Percentiles rank a stretch among this genome's conserved stretches.
These are phyloP conservation scores for Grammothele lineata DNA, from an alignment of 768 basidiomycete species.

Conservation along the genomic window DNA sequence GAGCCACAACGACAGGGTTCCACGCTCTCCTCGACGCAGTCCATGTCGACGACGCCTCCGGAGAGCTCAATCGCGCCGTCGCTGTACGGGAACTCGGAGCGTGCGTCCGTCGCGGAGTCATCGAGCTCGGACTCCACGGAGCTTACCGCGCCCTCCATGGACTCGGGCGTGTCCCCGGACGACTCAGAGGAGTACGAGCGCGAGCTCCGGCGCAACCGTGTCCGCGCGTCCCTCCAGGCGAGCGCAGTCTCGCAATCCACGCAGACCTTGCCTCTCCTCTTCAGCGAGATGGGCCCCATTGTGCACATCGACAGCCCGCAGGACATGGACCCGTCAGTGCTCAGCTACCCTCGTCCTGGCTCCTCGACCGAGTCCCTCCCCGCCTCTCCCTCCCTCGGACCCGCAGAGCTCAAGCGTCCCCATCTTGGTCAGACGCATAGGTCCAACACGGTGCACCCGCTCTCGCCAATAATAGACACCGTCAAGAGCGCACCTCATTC, in stretches of 20 bases:
- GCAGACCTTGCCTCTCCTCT: constrained; percentile 32
- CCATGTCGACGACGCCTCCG: constrained; percentile 6
- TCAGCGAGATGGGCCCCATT: constrained; percentile 16
- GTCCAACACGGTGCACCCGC: constrained; percentile 14
- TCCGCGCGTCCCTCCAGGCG: constrained; percentile 17
- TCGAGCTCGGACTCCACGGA: constrained; percentile 14
- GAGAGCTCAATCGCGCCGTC: constrained; percentile 13
- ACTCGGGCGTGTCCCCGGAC: constrained; percentile 6
- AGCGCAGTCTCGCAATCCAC: constrained; percentile 23
- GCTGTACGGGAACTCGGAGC: constrained; percentile 7
- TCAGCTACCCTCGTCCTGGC: constrained; percentile 70
- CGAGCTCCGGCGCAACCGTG: constrained; percentile 11
- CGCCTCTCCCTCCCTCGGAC: constrained; percentile 22
- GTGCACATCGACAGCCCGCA: constrained; percentile 32
- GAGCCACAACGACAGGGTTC: constrained; percentile 3
- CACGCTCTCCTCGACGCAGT: constrained; percentile 6
- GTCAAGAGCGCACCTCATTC: not conserved
- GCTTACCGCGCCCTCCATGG: constrained; percentile 17
- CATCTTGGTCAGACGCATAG: constrained; percentile 7
- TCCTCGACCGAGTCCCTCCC: constrained; percentile 72
- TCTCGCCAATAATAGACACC: constrained; percentile 7
- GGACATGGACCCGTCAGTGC: constrained; percentile 72
- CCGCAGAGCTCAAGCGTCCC: constrained; percentile 8
- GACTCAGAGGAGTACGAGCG: constrained; percentile 12
- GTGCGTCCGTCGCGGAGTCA: constrained; percentile 10